Percentiles rank a stretch among this genome's conserved stretches.
Evolutionary conservation across 352 stramenopile species (phyloP).

Genomic region (Phytophthora kernoviae): DNA sequence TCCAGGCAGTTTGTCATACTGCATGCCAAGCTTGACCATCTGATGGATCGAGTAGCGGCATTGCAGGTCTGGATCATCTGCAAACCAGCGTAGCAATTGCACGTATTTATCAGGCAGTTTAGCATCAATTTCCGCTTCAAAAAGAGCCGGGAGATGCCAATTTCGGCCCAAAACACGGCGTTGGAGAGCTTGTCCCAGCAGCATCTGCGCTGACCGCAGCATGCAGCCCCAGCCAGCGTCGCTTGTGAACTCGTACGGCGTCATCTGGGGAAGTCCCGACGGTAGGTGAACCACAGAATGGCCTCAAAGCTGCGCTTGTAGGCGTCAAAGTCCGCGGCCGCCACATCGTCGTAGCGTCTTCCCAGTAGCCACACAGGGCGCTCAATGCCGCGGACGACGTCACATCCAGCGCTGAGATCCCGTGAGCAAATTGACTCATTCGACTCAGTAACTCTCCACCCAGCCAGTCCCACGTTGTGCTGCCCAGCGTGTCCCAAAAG

Average conservation of each 20-base stretch:
- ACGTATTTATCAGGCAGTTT: slow-evolving; percentile 46
- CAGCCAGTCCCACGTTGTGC: slow-evolving; percentile 36
- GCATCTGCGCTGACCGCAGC: slow-evolving; percentile 95
- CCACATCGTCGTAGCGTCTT: slow-evolving; percentile 35
- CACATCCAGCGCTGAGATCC: slow-evolving; percentile 76
- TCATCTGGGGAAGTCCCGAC: slow-evolving; percentile 88
- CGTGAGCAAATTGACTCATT: slow-evolving; percentile 86
- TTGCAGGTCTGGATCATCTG: slow-evolving; percentile 71
- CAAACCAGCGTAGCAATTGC: slow-evolving; percentile 84
- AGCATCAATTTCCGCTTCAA: slow-evolving; percentile 35
- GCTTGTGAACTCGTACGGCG: slow-evolving; percentile 87
- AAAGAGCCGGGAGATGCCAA: slow-evolving; percentile 43
- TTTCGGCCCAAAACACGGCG: slow-evolving; percentile 68
- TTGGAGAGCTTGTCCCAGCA: slow-evolving; percentile 91
- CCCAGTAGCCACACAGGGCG: slow-evolving; percentile 59
- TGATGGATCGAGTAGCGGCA: slow-evolving; percentile 91
- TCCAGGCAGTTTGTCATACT: slow-evolving; percentile 91
- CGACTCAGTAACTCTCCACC: slow-evolving; percentile 48
- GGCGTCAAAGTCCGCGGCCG: slow-evolving; percentile 44
- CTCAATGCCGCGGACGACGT: slow-evolving; percentile 35
- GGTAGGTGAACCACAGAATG: slow-evolving; percentile 91
- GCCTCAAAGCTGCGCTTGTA: slow-evolving; percentile 68
- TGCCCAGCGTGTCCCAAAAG: slow-evolving; percentile 32
- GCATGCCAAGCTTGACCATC: slow-evolving; percentile 90
- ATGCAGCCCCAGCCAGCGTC: slow-evolving; percentile 97